Conservation (phyloP, 176 grass and related monocot genomes). For the Poa annua region DNA sequence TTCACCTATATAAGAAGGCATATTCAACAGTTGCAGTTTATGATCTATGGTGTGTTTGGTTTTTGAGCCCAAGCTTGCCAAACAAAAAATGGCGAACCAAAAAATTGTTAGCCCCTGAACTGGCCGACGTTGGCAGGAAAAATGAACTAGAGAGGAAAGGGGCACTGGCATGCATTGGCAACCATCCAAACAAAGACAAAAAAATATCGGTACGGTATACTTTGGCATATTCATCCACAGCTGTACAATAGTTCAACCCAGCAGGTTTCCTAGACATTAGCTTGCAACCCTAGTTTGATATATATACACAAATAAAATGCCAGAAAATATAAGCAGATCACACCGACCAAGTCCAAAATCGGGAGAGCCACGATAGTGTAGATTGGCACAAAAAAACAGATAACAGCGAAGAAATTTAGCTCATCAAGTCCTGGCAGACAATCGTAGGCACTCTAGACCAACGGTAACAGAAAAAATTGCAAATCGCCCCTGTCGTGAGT, state of each 20-base stretch:
- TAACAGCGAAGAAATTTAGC: not conserved
- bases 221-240: not conserved
- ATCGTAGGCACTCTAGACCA: not conserved
- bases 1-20: constrained; percentile 15
- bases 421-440: not conserved
- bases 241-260: not conserved
- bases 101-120: not conserved
- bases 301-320: not conserved
- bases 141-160: not conserved
- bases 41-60: not conserved
- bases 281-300: constrained; percentile 14
- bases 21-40: not conserved
- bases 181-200: not conserved
- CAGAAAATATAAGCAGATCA: constrained; percentile 15
- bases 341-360: constrained; percentile 1
- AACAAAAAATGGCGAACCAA: not conserved
- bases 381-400: not conserved
- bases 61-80: constrained; percentile 11
- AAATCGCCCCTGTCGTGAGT: not conserved
- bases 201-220: not conserved
- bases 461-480: not conserved
- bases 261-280: not conserved
- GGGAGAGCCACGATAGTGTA: not conserved
- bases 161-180: not conserved
- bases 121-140: not conserved